Evolutionary conservation across 78 protist species (phyloP).

Genomic region (Corallochytrium limacisporum): DNA sequence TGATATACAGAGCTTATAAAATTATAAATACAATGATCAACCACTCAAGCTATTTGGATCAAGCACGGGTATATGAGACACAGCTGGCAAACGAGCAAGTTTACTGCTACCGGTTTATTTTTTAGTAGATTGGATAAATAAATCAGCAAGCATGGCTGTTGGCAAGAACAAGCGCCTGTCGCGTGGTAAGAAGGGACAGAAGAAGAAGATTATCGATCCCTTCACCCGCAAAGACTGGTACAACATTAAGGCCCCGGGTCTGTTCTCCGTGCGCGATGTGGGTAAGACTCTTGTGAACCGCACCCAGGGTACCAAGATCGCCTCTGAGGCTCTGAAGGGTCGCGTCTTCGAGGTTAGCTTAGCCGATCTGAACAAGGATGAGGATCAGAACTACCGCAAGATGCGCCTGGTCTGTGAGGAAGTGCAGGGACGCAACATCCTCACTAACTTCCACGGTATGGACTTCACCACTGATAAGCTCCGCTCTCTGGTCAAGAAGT

Average conservation of each 20-base stretch:
- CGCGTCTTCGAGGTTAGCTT: slow-evolving; percentile 91
- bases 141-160: slow-evolving; percentile 7
- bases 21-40: no score
- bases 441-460: slow-evolving; percentile 97
- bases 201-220: slow-evolving; percentile 69
- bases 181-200: slow-evolving; percentile 40
- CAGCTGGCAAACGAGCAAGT: no score
- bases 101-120: no score
- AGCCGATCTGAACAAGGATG: slow-evolving; percentile 85
- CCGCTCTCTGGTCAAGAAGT: slow-evolving; percentile 75
- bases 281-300: slow-evolving; percentile 91
- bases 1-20: no score
- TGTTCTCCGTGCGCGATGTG: slow-evolving; percentile 60
- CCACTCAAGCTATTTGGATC: no score
- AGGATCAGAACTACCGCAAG: slow-evolving; percentile 81
- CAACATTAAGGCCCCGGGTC: slow-evolving; percentile 85
- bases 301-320: slow-evolving; percentile 77
- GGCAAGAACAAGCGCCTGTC: slow-evolving; percentile 58
- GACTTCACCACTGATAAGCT: slow-evolving; percentile 95
- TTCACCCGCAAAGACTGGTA: slow-evolving; percentile 96
- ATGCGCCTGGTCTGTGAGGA: slow-evolving; percentile 84
- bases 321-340: slow-evolving; percentile 86
- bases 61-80: no score
- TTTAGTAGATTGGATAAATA: not conserved
- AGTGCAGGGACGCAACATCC: slow-evolving; percentile 74